Conservation (phyloP, 495 filamentous ascomycete species). For the Lentithecium fluviatile region DNA sequence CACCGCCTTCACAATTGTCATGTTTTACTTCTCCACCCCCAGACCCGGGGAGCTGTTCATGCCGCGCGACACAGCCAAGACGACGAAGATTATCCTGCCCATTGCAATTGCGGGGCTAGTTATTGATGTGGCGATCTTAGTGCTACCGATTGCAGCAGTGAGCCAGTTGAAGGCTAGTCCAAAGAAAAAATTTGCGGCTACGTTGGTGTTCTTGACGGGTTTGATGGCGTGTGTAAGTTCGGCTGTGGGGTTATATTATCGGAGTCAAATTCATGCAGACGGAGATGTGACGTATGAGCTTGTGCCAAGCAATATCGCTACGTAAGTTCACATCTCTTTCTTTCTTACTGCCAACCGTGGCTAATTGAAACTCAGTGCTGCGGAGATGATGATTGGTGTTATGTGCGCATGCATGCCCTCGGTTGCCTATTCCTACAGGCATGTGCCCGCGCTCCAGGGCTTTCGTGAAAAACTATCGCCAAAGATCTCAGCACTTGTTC, state of each 20-base stretch:
- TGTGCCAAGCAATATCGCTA: background rate
- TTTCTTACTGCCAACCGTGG: background rate
- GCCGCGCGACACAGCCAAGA: background rate
- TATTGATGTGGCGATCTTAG: background rate
- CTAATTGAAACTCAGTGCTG: background rate
- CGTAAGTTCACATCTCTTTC: background rate
- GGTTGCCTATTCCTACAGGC: background rate
- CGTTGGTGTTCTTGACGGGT: background rate
- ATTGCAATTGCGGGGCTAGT: background rate
- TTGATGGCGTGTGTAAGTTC: background rate
- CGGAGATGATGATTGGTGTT: background rate
- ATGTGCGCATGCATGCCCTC: background rate
- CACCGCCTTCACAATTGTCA: background rate
- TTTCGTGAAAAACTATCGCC: too few species aligned
- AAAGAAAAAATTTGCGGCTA: background rate
- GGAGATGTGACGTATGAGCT: background rate
- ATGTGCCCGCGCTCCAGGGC: background rate
- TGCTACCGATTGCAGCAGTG: background rate
- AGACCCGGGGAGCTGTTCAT: background rate
- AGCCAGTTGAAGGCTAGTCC: background rate
- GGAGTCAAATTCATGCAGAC: background rate
- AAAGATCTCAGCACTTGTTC: too few species aligned
- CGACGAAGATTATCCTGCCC: background rate
- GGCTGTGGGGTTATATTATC: background rate
- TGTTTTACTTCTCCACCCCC: background rate